Evolutionary conservation across 106 monocot genomes (phyloP).

Genomic region (Gastrodia elata): DNA sequence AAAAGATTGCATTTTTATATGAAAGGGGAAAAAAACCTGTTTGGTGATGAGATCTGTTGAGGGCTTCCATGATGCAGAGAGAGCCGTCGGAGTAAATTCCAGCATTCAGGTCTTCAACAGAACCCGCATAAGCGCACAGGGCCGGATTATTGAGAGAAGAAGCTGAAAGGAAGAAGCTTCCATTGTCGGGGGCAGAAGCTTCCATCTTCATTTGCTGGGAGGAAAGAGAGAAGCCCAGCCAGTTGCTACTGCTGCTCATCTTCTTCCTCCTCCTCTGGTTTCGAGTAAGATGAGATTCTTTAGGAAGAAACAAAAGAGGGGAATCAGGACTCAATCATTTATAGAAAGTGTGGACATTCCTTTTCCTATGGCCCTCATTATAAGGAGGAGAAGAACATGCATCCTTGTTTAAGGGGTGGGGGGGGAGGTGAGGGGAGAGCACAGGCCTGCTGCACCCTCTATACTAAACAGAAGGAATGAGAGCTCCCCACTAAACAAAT

Average conservation of each 20-base stretch:
- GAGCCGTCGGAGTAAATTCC: slow-evolving; percentile 75
- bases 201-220: slow-evolving; percentile 82
- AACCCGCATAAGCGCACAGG: slow-evolving; percentile 27
- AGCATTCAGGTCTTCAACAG: slow-evolving; percentile 32
- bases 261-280: slow-evolving; percentile 33
- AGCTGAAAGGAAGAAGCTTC: slow-evolving; percentile 49
- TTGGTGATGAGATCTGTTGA: slow-evolving; percentile 54
- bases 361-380: not conserved
- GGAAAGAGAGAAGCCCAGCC: slow-evolving; percentile 94
- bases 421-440: not conserved
- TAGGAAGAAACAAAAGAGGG: slow-evolving; percentile 10
- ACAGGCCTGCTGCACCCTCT: slow-evolving; percentile 24
- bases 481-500: slow-evolving; percentile 28
- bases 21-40: slow-evolving; percentile 12
- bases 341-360: slow-evolving; percentile 22
- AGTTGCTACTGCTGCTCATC: slow-evolving; percentile 40
- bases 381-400: not conserved
- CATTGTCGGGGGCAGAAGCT: slow-evolving; percentile 26
- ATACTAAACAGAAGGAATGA: slow-evolving; percentile 72
- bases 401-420: not conserved
- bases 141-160: slow-evolving; percentile 27
- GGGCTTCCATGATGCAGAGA: slow-evolving; percentile 96
- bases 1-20: slow-evolving; percentile 8
- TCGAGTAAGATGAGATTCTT: not conserved
- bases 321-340: slow-evolving; percentile 46